phyloP scores from a whole-genome alignment of 305 asterid genomes.

The Nicotiana rustica region DNA sequence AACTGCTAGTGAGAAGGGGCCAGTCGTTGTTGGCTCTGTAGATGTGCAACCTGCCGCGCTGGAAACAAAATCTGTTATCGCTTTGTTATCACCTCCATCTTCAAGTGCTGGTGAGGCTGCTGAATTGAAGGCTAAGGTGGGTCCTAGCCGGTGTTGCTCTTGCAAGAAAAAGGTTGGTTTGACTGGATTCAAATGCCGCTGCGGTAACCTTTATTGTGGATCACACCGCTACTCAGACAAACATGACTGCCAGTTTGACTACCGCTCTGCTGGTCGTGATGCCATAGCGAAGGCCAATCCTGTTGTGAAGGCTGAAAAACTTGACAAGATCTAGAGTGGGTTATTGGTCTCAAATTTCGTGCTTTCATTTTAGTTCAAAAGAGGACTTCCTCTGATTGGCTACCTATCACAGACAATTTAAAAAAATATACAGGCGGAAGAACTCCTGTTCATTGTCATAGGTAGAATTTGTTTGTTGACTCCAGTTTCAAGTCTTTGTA shows the following conservation, averaged over 20 bases:
- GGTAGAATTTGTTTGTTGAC: constrained; percentile 37
- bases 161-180: constrained; percentile 56
- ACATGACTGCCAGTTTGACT: constrained; percentile 53
- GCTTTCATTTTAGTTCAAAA: background rate
- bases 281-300: constrained; percentile 59
- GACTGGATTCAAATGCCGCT: constrained; percentile 54
- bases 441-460: constrained; percentile 29
- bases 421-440: constrained; percentile 30
- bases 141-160: constrained; percentile 47
- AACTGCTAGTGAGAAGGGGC: constrained; percentile 40
- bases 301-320: constrained; percentile 52
- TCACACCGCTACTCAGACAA: constrained; percentile 55
- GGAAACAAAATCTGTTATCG: constrained; percentile 31
- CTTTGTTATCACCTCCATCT: constrained; percentile 38
- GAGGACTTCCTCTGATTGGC: constrained; percentile 31
- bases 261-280: constrained; percentile 48
- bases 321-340: constrained; percentile 46
- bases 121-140: constrained; percentile 40
- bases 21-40: constrained; percentile 33
- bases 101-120: constrained; percentile 43
- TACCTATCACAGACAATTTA: background rate
- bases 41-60: constrained; percentile 33
- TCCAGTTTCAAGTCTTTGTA: constrained; percentile 28
- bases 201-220: constrained; percentile 50
- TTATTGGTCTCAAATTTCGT: background rate